Evolutionary conservation across 2,329 filamentous ascomycete species (phyloP), one percentile per base, ranked within the genome.

Genomic region (Leptographium lundbergii): DNA sequence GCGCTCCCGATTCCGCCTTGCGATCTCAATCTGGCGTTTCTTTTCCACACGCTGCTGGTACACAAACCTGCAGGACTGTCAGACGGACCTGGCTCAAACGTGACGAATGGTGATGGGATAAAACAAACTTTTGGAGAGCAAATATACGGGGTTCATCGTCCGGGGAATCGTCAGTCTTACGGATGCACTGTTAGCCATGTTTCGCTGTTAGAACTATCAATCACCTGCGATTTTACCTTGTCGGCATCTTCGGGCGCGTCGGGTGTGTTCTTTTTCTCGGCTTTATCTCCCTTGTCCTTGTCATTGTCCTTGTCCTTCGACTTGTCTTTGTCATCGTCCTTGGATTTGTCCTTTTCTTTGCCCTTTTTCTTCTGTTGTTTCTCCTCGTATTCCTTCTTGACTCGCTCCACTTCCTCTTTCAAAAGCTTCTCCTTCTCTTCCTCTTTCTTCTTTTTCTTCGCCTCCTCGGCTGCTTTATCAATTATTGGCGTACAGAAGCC

Each of bases 31-130:
- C 69, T 88, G 87, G 50, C 85, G 81, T 68, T 91, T 86, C 68
- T 86, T 87, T 69, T 90, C 84, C 55, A 96, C 70, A 17, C 92
- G 84, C 75, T 90, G 89, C 66, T 92, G 87, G 69, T 90, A 95
- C 71, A 99, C 96, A 29, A 84, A 81, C 66, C 89, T 94, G 53
- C 6, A 3, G n/a, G 27, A 7, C 1, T 48, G 55, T 57, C 17
- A 45, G 36, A n/a, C 13, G 10, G 19, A 27, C 39, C 6, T 3
- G 11, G 3, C 13, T 32, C 6, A 14, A 48, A 14, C 10, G 14
- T 4, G 1, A 9, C 4, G 24, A 27, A 39, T 3, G 47, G 27
- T 17, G 36, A 17, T 24, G 10, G 22, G 27, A n/a, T 6, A 13
- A 25, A 22, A 68, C 72, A 59, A 73, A 92, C 88, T 86, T 91